Evolutionary conservation across 805 yeast genomes (phyloP).

Genomic region (Starmerella apis): DNA sequence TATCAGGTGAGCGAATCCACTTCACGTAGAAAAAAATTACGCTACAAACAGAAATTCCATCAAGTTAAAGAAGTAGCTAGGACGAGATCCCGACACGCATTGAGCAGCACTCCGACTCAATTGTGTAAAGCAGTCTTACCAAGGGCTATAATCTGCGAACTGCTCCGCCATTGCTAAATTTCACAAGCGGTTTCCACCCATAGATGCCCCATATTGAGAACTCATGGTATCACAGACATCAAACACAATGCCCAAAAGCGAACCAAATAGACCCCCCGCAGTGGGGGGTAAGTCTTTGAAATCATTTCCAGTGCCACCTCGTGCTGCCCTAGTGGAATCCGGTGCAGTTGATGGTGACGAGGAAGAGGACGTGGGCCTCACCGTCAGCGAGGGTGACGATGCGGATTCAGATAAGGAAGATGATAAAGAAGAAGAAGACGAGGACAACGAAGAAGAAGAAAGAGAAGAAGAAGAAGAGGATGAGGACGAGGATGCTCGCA

Average conservation of each 20-base stretch:
- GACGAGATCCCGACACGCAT: not conserved
- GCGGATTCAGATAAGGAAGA: conserved; percentile 51
- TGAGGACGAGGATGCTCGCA: conserved; percentile 12
- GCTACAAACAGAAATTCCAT: not conserved
- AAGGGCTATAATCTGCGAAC: not conserved
- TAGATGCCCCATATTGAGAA: conserved; percentile 7
- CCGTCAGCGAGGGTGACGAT: conserved; percentile 36
- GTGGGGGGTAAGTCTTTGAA: conserved; percentile 3
- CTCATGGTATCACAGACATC: conserved; percentile 3
- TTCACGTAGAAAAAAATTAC: conserved; percentile 6
- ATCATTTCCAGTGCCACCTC: not conserved
- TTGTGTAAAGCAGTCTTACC: not conserved
- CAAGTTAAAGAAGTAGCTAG: not conserved
- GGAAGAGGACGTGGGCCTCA: conserved; percentile 36
- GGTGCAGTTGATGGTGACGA: conserved; percentile 22
- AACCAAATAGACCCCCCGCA: conserved; percentile 1
- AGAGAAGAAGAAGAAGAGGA: not conserved
- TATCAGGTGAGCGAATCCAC: conserved; percentile 10
- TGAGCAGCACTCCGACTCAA: conserved; percentile 4
- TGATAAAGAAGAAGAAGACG: conserved; percentile 28
- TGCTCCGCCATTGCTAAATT: not conserved
- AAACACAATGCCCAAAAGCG: not conserved
- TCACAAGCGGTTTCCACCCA: not conserved
- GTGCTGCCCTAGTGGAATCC: not conserved
- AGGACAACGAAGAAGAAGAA: conserved; percentile 46